These are phyloP conservation scores for Ophiocordyceps camponoti-rufipedis DNA, from an alignment of 2,329 filamentous ascomycete species.

Conservation along the genomic window DNA sequence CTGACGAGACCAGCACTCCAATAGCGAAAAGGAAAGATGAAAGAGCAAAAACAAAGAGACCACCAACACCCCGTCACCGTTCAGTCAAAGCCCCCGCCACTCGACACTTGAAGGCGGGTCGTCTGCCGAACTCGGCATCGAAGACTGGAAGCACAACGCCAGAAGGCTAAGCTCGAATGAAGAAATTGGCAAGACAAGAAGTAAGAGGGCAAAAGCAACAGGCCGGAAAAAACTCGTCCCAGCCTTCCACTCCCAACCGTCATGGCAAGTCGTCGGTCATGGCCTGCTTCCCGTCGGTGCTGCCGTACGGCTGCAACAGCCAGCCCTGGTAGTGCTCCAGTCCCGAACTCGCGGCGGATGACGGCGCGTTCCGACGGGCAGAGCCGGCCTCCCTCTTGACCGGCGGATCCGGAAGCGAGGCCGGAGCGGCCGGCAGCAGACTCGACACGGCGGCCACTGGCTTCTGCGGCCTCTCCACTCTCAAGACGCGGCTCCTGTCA, in stretches of 20 bases:
- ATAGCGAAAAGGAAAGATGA: too few relatives aligned
- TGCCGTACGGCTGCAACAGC: constrained; percentile 18
- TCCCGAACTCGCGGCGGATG: constrained; percentile 12
- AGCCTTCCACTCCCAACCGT: background rate
- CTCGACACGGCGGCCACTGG: constrained; percentile 7
- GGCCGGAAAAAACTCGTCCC: background rate
- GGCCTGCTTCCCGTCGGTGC: constrained; percentile 11
- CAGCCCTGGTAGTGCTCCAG: constrained; percentile 18
- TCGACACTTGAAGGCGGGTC: background rate
- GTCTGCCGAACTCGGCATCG: background rate
- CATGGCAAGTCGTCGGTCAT: constrained; percentile 16
- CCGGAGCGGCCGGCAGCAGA: constrained; percentile 18
- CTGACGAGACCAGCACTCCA: too few relatives aligned
- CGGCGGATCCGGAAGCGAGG: constrained; percentile 18
- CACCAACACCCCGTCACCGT: background rate
- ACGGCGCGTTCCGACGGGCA: constrained; percentile 12
- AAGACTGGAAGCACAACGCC: background rate
- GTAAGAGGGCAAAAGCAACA: background rate
- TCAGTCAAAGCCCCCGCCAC: background rate
- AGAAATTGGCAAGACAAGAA: background rate
- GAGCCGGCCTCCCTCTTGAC: constrained; percentile 13
- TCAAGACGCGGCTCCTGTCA: constrained; percentile 5
- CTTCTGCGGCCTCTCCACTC: constrained; percentile 1
- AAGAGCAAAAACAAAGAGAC: too few relatives aligned
- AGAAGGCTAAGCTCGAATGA: background rate